Percentiles rank a stretch among this genome's conserved stretches.
phyloP scores from a whole-genome alignment of 73 alveolate genomes.

The Paramecium pentaurelia region DNA sequence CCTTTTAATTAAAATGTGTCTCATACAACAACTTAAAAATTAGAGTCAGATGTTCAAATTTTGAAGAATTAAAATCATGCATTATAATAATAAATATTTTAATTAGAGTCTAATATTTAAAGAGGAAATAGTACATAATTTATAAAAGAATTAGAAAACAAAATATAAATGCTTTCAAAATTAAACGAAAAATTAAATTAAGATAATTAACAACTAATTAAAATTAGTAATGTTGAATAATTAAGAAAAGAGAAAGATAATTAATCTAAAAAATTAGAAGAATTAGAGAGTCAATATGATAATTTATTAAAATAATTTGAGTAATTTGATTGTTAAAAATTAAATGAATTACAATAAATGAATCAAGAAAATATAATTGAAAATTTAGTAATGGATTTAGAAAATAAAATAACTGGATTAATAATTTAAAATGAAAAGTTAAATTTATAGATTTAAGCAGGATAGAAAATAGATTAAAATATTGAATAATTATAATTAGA shows the following conservation, averaged over 20 bases:
- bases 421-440: neutral
- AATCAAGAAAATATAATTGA: neutral
- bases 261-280: neutral
- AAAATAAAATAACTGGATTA: neutral
- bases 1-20: neutral
- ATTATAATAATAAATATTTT: neutral
- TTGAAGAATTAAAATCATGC: neutral
- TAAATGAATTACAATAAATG: neutral
- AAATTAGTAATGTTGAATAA: neutral
- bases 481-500: neutral
- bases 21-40: conserved; percentile 2
- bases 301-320: neutral
- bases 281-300: neutral
- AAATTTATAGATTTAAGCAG: neutral
- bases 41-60: neutral
- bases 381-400: neutral
- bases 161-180: neutral
- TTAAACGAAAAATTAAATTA: conserved; percentile 16
- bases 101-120: neutral
- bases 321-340: neutral
- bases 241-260: neutral
- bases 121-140: neutral
- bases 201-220: neutral
- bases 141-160: neutral
- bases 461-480: neutral